Percentiles rank a stretch among this genome's conserved stretches.
Evolutionary conservation across 2,329 filamentous ascomycete genomes (phyloP).

Genomic region (Hypoxylon sp.): DNA sequence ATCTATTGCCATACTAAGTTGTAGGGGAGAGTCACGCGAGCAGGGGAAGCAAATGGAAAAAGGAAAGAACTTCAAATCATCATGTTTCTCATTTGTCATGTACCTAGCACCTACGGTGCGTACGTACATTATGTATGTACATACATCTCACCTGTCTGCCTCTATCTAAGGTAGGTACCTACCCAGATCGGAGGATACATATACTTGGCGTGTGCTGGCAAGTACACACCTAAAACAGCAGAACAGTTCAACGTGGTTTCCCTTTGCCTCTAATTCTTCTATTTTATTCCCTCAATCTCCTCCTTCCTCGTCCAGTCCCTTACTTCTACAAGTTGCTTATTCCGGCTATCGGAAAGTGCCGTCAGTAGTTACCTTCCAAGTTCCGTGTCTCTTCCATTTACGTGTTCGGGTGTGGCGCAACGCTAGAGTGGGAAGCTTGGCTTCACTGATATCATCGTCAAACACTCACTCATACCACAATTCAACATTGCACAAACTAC

Average conservation of each 20-base stretch:
- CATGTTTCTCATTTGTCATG: constrained; percentile 2
- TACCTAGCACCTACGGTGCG: not conserved
- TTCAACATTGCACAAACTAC: not conserved
- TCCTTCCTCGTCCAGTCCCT: not conserved
- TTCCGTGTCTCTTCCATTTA: not conserved
- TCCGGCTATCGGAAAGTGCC: constrained; percentile 13
- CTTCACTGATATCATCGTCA: constrained; percentile 3
- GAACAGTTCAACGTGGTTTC: constrained; percentile 11
- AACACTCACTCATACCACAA: not conserved
- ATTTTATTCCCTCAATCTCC: constrained; percentile 34
- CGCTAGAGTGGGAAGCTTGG: not conserved
- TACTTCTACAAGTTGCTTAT: constrained; percentile 11
- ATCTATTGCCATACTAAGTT: constrained; percentile 38
- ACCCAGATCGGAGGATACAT: not conserved
- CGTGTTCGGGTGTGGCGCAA: not conserved
- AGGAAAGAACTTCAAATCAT: constrained; percentile 14
- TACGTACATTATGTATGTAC: not conserved
- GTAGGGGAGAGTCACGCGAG: constrained; percentile 35
- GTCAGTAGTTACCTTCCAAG: not conserved
- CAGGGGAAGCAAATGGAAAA: constrained; percentile 25
- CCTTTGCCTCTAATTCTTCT: constrained; percentile 12
- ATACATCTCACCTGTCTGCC: not conserved
- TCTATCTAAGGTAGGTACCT: not conserved
- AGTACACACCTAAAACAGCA: constrained; percentile 12
- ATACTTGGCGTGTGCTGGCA: not conserved